Percentiles rank a stretch among this genome's conserved stretches.
These are phyloP conservation scores for Chytridium lagenaria DNA, from an alignment of 371 early-diverging fungal species.

Conservation along the genomic window DNA sequence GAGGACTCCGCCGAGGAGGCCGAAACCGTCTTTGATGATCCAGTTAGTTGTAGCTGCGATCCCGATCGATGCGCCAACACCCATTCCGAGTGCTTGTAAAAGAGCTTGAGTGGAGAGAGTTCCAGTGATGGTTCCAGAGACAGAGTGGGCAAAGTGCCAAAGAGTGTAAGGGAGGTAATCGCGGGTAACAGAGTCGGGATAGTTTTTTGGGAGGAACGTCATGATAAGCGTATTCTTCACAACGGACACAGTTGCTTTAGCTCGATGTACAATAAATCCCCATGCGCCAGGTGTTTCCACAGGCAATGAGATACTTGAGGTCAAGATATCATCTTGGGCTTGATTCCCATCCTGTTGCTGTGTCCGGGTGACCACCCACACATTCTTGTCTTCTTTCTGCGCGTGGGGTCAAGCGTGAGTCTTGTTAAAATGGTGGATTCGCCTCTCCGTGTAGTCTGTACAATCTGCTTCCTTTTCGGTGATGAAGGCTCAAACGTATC, in stretches of 20 bases:
- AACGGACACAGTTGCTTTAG: not conserved
- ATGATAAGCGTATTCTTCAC: conserved; percentile 22
- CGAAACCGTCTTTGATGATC: conserved; percentile 87
- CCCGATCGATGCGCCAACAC: conserved; percentile 50
- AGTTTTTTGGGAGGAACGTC: conserved; percentile 73
- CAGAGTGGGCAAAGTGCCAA: conserved; percentile 74
- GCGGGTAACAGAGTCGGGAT: conserved; percentile 68
- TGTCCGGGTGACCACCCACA: not conserved
- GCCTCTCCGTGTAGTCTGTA: not conserved
- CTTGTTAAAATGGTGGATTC: not conserved
- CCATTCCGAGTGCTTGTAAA: conserved; percentile 73
- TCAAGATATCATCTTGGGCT: too few relatives aligned
- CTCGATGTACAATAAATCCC: not conserved
- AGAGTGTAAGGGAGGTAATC: conserved; percentile 70
- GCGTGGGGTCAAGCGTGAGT: not conserved
- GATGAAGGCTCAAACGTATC: too few relatives aligned
- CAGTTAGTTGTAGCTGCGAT: conserved; percentile 80
- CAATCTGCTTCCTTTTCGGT: not conserved
- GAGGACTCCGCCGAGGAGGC: conserved; percentile 81
- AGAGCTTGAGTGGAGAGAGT: conserved; percentile 79
- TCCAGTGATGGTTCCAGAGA: conserved; percentile 73
- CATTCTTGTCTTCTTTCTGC: not conserved
- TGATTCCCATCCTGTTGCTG: not conserved
- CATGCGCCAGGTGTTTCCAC: not conserved
- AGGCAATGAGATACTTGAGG: not conserved